A percentile compares a stretch with the other conserved stretches of the same genome.
Evolutionary conservation across 2,329 filamentous ascomycete genomes (phyloP).

Genomic region (Aureobasidium subglaciale): DNA sequence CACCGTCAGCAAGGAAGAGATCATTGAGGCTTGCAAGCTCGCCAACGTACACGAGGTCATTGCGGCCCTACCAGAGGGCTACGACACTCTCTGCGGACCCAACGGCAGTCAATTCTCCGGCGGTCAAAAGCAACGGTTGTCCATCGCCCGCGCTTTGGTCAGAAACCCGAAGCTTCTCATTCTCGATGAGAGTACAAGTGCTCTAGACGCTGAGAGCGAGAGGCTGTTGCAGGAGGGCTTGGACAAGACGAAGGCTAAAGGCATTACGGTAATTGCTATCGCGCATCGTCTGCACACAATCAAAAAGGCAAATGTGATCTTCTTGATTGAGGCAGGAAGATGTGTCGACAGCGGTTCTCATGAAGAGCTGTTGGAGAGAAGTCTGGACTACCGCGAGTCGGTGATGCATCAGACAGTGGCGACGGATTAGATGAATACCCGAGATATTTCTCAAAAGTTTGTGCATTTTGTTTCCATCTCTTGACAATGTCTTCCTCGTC

Average conservation of each 20-base stretch:
- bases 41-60: conserved; percentile 68
- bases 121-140: conserved; percentile 37
- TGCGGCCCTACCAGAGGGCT: conserved; percentile 54
- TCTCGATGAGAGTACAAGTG: conserved; percentile 38
- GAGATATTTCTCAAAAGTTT: neutral
- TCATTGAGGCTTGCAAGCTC: conserved; percentile 58
- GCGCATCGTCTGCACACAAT: conserved; percentile 38
- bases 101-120: conserved; percentile 37
- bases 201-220: conserved; percentile 37
- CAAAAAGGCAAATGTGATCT: conserved; percentile 36
- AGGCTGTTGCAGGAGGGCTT: conserved; percentile 34
- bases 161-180: conserved; percentile 35
- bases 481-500: too few species aligned
- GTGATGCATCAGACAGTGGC: conserved; percentile 22
- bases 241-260: conserved; percentile 26
- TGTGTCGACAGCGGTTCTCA: conserved; percentile 45
- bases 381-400: conserved; percentile 20
- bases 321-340: conserved; percentile 42
- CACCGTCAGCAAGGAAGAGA: conserved; percentile 52
- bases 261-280: conserved; percentile 38
- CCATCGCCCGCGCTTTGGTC: conserved; percentile 38
- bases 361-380: conserved; percentile 40
- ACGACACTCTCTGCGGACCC: conserved; percentile 48
- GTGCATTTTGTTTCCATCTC: too few species aligned
- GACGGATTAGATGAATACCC: neutral